Percentiles rank a stretch among this genome's conserved stretches.
These are phyloP conservation scores for Glarea lozoyensis DNA, from an alignment of 495 filamentous ascomycete species.

Conservation along the genomic window DNA sequence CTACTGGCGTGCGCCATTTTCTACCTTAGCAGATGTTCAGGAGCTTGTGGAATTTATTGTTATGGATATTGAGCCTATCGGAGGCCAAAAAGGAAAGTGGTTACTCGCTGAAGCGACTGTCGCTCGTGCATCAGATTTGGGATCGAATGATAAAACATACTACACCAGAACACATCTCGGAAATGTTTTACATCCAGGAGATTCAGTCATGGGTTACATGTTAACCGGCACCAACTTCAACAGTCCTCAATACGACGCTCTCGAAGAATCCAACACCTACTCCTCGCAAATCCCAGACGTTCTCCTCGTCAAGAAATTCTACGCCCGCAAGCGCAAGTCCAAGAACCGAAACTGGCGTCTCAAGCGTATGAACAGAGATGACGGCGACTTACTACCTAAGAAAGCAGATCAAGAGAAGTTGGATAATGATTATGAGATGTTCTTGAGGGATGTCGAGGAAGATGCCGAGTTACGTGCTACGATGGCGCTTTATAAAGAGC, in stretches of 20 bases:
- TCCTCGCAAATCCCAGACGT: conserved; percentile 79
- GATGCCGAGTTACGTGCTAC: conserved; percentile 80
- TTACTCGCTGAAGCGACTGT: conserved; percentile 78
- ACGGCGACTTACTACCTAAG: conserved; percentile 68
- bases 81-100: conserved; percentile 69
- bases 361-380: conserved; percentile 84
- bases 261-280: conserved; percentile 62
- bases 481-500: conserved; percentile 74
- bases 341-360: conserved; percentile 84
- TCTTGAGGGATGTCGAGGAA: conserved; percentile 93
- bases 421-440: conserved; percentile 92
- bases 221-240: conserved; percentile 87
- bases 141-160: conserved; percentile 75
- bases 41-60: conserved; percentile 88
- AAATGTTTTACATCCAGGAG: conserved; percentile 75
- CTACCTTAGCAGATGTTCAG: conserved; percentile 69
- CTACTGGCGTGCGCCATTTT: conserved; percentile 88
- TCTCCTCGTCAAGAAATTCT: conserved; percentile 91
- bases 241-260: conserved; percentile 68
- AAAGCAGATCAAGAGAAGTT: conserved; percentile 75
- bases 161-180: conserved; percentile 87
- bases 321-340: conserved; percentile 72
- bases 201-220: conserved; percentile 87
- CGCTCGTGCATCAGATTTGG: conserved; percentile 81
- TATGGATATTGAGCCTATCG: conserved; percentile 83